phyloP scores from a whole-genome alignment of 805 yeast species.

The Kuraishia ogatae region DNA sequence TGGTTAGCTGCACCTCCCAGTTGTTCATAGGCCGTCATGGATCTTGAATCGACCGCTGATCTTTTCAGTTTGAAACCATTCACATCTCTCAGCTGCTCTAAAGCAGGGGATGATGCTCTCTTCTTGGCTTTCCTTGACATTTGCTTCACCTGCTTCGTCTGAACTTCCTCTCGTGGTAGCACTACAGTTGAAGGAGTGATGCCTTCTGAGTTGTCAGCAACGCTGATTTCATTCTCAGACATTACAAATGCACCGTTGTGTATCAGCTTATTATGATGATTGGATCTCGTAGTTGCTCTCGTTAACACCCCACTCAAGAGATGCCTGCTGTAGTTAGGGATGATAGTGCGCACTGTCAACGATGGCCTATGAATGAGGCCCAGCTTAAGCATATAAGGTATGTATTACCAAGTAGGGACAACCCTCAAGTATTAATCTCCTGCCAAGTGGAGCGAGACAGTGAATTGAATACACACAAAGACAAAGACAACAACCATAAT shows the following conservation, averaged over 20 bases:
- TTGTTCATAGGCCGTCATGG: constrained; percentile 30
- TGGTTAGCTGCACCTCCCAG: constrained; percentile 24
- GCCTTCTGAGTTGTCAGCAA: background rate
- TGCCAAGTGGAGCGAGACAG: no score
- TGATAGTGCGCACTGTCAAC: background rate
- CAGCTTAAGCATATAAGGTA: background rate
- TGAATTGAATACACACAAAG: background rate
- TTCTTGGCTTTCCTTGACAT: constrained; percentile 1
- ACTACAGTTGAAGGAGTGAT: background rate
- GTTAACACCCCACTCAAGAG: background rate
- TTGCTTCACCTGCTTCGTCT: background rate
- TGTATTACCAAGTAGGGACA: background rate
- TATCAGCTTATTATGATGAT: no score
- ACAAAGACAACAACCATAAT: no score
- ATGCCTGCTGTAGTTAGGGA: background rate
- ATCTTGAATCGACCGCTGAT: constrained; percentile 34
- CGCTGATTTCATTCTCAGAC: background rate
- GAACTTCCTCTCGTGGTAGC: background rate
- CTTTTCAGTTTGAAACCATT: constrained; percentile 39
- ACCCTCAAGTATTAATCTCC: background rate
- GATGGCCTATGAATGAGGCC: background rate
- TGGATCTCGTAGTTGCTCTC: background rate
- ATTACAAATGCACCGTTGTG: background rate
- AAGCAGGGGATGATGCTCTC: constrained; percentile 9
- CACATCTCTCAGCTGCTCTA: constrained; percentile 24